Conservation (phyloP, 2,329 filamentous ascomycete species). For the Pseudogymnoascus sp. region DNA sequence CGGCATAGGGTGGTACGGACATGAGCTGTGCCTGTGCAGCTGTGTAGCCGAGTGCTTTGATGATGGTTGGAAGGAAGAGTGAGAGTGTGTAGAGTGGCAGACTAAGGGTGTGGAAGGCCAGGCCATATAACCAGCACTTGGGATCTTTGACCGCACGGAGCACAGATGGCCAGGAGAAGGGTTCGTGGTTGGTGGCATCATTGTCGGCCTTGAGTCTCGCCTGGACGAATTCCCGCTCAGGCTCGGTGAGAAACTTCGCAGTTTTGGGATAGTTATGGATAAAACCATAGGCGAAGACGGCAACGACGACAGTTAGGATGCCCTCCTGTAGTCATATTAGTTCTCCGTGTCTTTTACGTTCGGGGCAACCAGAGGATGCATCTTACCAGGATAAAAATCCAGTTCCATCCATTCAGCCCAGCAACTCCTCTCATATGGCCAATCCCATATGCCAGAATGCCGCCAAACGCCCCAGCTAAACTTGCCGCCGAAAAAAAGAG, state of each 20-base stretch:
- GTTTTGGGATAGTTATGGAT: constrained; percentile 59
- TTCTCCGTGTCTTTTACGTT: background rate
- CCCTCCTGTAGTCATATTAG: constrained; percentile 36
- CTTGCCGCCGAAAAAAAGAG: constrained; percentile 49
- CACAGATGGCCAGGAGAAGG: constrained; percentile 62
- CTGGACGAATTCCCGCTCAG: constrained; percentile 35
- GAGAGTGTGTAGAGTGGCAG: constrained; percentile 52
- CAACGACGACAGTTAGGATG: constrained; percentile 45
- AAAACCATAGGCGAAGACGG: constrained; percentile 46
- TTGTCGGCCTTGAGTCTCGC: constrained; percentile 58
- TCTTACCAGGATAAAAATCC: constrained; percentile 45
- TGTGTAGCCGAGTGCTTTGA: constrained; percentile 45
- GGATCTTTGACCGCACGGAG: constrained; percentile 55
- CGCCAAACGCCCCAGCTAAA: constrained; percentile 49
- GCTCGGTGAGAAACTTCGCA: constrained; percentile 48
- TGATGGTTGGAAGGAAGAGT: constrained; percentile 49
- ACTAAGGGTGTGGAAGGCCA: constrained; percentile 66
- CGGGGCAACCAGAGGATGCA: background rate
- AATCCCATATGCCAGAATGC: constrained; percentile 49
- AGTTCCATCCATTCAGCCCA: constrained; percentile 46
- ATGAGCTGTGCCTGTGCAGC: constrained; percentile 49
- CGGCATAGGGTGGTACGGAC: constrained; percentile 56
- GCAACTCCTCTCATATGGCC: constrained; percentile 46
- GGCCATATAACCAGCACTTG: constrained; percentile 65
- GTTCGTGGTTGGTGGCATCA: constrained; percentile 61